phyloP scores from a whole-genome alignment of 2,329 filamentous ascomycete species.

The Fusarium acutatum region DNA sequence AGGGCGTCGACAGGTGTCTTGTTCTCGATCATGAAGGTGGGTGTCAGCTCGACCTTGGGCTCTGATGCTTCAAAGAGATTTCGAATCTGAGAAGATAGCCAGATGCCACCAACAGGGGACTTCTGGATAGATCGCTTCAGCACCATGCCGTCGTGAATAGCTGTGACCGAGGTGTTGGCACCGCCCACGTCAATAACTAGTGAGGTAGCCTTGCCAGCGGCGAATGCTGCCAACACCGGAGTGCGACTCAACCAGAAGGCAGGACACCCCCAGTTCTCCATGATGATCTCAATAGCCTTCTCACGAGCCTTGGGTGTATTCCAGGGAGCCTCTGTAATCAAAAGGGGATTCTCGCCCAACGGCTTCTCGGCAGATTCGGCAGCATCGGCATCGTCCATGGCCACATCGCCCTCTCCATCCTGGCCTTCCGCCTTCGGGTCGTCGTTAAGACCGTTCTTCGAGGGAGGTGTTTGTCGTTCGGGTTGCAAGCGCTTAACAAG shows the following conservation, averaged over 20 bases:
- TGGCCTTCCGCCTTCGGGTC: slow-evolving; percentile 64
- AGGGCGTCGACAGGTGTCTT: slow-evolving; percentile 91
- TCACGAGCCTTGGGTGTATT: slow-evolving; percentile 88
- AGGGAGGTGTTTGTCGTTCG: slow-evolving; percentile 72
- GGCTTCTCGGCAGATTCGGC: slow-evolving; percentile 72
- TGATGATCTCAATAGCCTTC: slow-evolving; percentile 93
- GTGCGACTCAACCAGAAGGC: slow-evolving; percentile 93
- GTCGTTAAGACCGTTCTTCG: slow-evolving; percentile 83
- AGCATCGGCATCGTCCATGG: slow-evolving; percentile 60
- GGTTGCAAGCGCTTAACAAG: slow-evolving; percentile 89
- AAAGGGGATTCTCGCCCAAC: slow-evolving; percentile 85
- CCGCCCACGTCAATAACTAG: slow-evolving; percentile 93
- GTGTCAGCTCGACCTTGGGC: slow-evolving; percentile 76
- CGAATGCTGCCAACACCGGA: slow-evolving; percentile 90
- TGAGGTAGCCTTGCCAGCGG: slow-evolving; percentile 90
- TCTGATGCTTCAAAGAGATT: slow-evolving; percentile 77
- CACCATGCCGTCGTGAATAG: slow-evolving; percentile 93
- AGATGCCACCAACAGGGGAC: slow-evolving; percentile 87
- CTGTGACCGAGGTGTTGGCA: slow-evolving; percentile 86
- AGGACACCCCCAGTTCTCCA: slow-evolving; percentile 95
- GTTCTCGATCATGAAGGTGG: slow-evolving; percentile 86
- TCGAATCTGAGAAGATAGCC: slow-evolving; percentile 88
- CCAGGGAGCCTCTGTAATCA: slow-evolving; percentile 96
- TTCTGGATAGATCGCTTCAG: slow-evolving; percentile 89
- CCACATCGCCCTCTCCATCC: slow-evolving; percentile 68